Evolutionary conservation across 352 stramenopile genomes (phyloP).

Genomic region (Hyaloperonospora brassicae): DNA sequence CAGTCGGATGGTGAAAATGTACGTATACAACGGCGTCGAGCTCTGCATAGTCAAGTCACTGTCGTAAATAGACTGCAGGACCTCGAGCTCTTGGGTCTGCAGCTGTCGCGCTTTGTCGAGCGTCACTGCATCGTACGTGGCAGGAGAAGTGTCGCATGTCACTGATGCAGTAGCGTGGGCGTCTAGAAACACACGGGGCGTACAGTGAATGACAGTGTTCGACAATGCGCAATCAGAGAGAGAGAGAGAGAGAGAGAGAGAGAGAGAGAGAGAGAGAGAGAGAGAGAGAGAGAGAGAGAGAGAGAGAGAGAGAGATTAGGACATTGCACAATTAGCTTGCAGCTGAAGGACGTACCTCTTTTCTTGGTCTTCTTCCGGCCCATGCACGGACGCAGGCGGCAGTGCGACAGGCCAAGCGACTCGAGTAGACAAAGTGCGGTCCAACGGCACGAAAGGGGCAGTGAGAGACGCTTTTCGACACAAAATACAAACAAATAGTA

Average conservation of each 20-base stretch:
- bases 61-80: slow-evolving; percentile 78
- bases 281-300: too few relatives aligned
- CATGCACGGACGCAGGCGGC: slow-evolving; percentile 26
- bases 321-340: too few relatives aligned
- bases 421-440: too few relatives aligned
- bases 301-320: too few relatives aligned
- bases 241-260: too few relatives aligned
- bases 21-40: slow-evolving; percentile 67
- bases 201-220: slow-evolving; percentile 1
- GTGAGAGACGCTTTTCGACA: too few relatives aligned
- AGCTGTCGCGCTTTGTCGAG: slow-evolving; percentile 49
- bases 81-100: slow-evolving; percentile 74
- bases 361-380: slow-evolving; percentile 76
- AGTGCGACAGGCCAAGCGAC: too few relatives aligned
- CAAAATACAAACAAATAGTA: too few relatives aligned
- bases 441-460: too few relatives aligned
- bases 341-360: slow-evolving; percentile 25
- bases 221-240: too few relatives aligned
- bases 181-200: slow-evolving; percentile 10
- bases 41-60: slow-evolving; percentile 57
- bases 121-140: slow-evolving; percentile 33
- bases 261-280: too few relatives aligned
- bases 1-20: slow-evolving; percentile 80
- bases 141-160: background rate
- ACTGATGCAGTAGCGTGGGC: slow-evolving; percentile 2